Evolutionary conservation across 1,284 basidiomycete genomes (phyloP).

Genomic region (Testicularia cyperi): DNA sequence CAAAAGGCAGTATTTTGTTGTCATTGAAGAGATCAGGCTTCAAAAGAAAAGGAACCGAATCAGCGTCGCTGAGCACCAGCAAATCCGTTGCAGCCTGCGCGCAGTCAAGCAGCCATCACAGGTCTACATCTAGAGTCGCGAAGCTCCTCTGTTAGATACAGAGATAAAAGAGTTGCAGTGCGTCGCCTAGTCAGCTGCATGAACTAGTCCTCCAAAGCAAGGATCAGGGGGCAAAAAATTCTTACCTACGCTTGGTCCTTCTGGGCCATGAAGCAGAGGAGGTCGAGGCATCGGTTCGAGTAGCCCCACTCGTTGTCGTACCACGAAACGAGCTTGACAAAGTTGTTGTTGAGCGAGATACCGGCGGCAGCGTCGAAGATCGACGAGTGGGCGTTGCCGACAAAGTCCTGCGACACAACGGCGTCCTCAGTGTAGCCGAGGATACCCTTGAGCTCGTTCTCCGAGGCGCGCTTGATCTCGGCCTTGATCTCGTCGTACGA

Average conservation of each 20-base stretch:
- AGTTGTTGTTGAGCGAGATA: conserved; percentile 87
- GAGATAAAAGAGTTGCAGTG: no score
- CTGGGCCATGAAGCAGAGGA: conserved; percentile 79
- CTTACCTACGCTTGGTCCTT: conserved; percentile 60
- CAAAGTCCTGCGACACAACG: conserved; percentile 72
- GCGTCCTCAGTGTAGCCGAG: conserved; percentile 92
- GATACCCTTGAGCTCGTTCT: conserved; percentile 74
- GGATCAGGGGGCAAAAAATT: conserved; percentile 2
- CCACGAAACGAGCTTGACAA: conserved; percentile 94
- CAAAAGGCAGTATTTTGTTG: no score
- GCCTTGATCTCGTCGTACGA: conserved; percentile 78
- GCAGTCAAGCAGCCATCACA: no score
- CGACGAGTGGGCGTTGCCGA: conserved; percentile 70
- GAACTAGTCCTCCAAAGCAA: no score
- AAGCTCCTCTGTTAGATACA: conserved; percentile 4
- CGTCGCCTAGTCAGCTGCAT: no score
- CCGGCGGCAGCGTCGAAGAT: conserved; percentile 81
- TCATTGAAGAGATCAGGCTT: no score
- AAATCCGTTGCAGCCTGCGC: no score
- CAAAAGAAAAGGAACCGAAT: no score
- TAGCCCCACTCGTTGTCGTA: conserved; percentile 86
- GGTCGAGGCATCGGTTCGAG: conserved; percentile 89
- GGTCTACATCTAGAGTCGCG: conserved; percentile 4
- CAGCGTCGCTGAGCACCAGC: no score
- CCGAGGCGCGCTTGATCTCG: conserved; percentile 79